Evolutionary conservation across 305 asterid genomes (phyloP).

Genomic region (Fraxinus dipetala): DNA sequence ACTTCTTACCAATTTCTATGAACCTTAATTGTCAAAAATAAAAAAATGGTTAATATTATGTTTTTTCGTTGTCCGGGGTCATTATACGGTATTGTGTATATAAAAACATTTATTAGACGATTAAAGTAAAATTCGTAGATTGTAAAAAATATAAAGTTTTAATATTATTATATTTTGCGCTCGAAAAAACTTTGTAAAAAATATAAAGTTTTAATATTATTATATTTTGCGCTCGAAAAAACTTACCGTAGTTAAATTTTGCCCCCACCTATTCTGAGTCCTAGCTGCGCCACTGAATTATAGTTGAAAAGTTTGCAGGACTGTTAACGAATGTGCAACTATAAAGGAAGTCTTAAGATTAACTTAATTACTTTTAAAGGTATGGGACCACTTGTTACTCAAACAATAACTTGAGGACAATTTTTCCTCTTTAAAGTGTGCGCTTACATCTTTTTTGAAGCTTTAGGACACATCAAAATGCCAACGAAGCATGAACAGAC

Average conservation of each 20-base stretch:
- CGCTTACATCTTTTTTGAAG: background rate
- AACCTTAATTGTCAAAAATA: background rate
- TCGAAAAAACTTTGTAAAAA: too few species aligned
- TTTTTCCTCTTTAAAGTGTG: background rate
- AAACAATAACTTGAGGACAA: background rate
- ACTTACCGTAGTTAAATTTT: background rate
- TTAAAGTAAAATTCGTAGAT: background rate
- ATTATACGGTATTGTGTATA: too few species aligned
- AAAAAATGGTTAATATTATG: too few species aligned
- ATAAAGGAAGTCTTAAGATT: background rate
- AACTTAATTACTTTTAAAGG: background rate
- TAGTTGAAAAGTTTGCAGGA: background rate
- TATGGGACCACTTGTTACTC: background rate
- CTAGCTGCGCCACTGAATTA: background rate
- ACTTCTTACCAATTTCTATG: background rate
- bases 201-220: background rate
- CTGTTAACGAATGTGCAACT: background rate
- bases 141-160: background rate
- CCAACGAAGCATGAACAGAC: slow-evolving; percentile 9
- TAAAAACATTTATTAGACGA: too few species aligned
- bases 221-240: background rate
- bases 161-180: background rate
- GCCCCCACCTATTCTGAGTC: background rate
- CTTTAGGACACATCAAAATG: slow-evolving; percentile 3
- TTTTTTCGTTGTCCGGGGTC: background rate